These are phyloP conservation scores for Neurospora intermedia DNA, from an alignment of 495 filamentous ascomycete species.

Conservation along the genomic window DNA sequence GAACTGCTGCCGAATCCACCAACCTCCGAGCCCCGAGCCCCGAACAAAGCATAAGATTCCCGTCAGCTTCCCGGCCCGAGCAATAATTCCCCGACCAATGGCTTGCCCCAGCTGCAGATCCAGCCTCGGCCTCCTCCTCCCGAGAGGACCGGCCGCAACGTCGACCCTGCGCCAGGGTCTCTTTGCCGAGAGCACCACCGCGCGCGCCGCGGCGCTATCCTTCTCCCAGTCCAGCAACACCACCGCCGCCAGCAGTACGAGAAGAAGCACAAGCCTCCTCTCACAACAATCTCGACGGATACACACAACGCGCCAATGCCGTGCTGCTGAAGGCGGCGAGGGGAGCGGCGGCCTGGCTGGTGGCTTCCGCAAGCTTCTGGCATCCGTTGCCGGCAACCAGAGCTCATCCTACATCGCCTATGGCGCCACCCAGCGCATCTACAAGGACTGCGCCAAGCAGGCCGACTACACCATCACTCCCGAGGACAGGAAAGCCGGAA, in stretches of 20 bases:
- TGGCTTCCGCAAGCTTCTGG: background rate
- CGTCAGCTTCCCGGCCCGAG: background rate
- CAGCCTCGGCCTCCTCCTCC: slow-evolving; percentile 8
- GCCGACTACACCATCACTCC: slow-evolving; percentile 64
- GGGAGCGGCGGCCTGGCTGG: background rate
- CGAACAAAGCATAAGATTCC: background rate
- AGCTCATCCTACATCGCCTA: slow-evolving; percentile 18
- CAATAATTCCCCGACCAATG: slow-evolving; percentile 9
- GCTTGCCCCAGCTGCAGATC: slow-evolving; percentile 19
- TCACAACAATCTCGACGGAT: background rate
- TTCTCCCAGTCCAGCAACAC: background rate
- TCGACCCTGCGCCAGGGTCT: slow-evolving; percentile 3
- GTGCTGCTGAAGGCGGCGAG: background rate
- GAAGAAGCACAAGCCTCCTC: background rate
- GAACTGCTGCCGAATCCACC: background rate
- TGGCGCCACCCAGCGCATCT: slow-evolving; percentile 64
- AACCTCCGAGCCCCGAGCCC: slow-evolving; percentile 5
- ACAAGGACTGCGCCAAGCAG: slow-evolving; percentile 63
- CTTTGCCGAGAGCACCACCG: background rate
- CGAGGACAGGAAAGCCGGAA: slow-evolving; percentile 39
- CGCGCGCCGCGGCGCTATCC: background rate
- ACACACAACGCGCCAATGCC: slow-evolving; percentile 3
- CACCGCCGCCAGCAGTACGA: background rate
- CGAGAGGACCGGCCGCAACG: slow-evolving; percentile 5
- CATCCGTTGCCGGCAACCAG: background rate